A percentile compares a stretch with the other conserved stretches of the same genome.
Evolutionary conservation across 2,329 filamentous ascomycete species (phyloP).

Genomic region (Ophiocordyceps australis): DNA sequence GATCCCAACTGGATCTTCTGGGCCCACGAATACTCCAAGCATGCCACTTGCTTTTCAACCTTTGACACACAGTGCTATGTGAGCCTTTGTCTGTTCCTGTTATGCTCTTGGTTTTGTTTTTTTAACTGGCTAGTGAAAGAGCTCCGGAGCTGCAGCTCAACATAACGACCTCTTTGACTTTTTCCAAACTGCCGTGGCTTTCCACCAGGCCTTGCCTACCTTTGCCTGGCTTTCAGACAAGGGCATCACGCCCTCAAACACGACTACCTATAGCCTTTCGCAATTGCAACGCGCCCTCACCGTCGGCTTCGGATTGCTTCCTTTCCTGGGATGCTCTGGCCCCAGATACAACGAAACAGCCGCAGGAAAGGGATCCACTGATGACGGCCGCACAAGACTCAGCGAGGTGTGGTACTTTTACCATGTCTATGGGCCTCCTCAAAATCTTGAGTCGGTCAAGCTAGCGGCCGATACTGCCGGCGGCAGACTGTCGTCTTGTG

Average conservation of each 20-base stretch:
- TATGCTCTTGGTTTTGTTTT: no score
- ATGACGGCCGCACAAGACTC: constrained; percentile 37
- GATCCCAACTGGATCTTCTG: constrained; percentile 41
- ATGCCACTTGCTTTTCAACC: constrained; percentile 48
- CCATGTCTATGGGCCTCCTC: constrained; percentile 38
- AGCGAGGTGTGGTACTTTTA: constrained; percentile 51
- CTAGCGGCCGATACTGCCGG: constrained; percentile 25
- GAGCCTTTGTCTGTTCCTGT: no score
- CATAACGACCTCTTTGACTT: constrained; percentile 45
- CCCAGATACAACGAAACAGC: constrained; percentile 40
- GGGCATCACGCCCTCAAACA: constrained; percentile 38
- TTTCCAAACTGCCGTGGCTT: constrained; percentile 40
- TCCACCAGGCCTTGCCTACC: constrained; percentile 39
- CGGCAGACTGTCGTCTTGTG: constrained; percentile 32
- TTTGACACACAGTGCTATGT: constrained; percentile 47
- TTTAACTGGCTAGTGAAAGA: no score
- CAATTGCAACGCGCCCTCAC: constrained; percentile 32
- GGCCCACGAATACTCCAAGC: constrained; percentile 51
- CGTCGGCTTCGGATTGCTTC: constrained; percentile 29
- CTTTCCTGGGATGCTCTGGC: constrained; percentile 44
- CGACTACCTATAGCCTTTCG: constrained; percentile 32
- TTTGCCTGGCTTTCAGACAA: constrained; percentile 37
- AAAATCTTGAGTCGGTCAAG: constrained; percentile 26
- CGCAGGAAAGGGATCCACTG: constrained; percentile 31
- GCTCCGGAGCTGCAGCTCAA: no score